Percentiles rank a stretch among this genome's conserved stretches.
Conservation (phyloP, 768 basidiomycete genomes). For the Clathrus columnatus region DNA sequence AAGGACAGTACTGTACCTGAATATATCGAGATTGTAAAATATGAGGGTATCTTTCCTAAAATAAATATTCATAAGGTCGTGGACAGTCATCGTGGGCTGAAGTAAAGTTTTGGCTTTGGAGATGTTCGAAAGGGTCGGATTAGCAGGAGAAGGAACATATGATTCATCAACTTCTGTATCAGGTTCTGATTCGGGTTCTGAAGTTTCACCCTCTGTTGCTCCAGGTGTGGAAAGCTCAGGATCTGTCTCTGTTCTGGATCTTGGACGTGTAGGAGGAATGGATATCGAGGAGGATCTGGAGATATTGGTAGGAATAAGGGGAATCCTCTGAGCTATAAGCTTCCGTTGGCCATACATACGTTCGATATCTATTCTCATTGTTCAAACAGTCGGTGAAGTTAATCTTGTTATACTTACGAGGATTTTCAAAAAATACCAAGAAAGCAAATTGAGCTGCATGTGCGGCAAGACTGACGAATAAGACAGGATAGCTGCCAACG, state of each 20-base stretch:
- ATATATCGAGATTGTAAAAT: constrained; percentile 71
- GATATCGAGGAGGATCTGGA: constrained; percentile 8
- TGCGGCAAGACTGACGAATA: constrained; percentile 89
- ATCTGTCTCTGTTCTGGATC: neutral
- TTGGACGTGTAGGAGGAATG: neutral
- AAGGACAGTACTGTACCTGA: constrained; percentile 50
- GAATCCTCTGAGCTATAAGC: constrained; percentile 77
- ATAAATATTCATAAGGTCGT: constrained; percentile 84
- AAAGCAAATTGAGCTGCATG: constrained; percentile 97
- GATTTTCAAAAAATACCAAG: constrained; percentile 92
- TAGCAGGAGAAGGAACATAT: constrained; percentile 20
- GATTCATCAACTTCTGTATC: constrained; percentile 46
- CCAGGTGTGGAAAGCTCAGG: constrained; percentile 36
- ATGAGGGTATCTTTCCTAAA: constrained; percentile 84
- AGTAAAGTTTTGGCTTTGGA: neutral
- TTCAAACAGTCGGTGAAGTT: neutral
- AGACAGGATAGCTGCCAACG: constrained; percentile 77
- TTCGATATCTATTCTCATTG: constrained; percentile 61
- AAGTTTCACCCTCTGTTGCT: constrained; percentile 63
- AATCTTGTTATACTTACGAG: constrained; percentile 51
- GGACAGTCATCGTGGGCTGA: constrained; percentile 46
- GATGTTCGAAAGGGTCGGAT: constrained; percentile 12
- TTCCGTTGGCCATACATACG: constrained; percentile 90
- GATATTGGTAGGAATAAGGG: constrained; percentile 31
- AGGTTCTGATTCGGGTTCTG: constrained; percentile 55